Evolutionary conservation across 139 green algal species (phyloP).

Genomic region (Pleodorina starrii): DNA sequence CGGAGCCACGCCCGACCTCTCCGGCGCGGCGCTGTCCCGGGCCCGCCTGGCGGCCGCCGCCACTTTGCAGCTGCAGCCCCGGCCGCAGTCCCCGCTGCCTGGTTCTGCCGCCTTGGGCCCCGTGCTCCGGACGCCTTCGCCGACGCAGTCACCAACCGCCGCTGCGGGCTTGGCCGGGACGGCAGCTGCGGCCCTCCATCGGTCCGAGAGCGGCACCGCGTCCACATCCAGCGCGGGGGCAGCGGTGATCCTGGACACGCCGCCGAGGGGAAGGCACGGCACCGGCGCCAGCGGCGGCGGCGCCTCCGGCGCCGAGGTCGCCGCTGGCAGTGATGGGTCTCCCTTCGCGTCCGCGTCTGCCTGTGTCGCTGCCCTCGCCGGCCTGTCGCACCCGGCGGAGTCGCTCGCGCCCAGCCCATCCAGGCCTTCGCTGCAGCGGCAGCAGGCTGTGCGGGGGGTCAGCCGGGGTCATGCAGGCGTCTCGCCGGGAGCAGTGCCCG

Average conservation of each 20-base stretch:
- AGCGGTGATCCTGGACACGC: neutral
- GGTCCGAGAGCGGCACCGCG: constrained; percentile 8
- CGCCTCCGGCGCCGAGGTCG: neutral
- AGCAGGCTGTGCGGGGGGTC: neutral
- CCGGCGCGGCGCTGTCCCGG: neutral
- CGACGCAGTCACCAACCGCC: neutral
- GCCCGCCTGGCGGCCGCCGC: neutral
- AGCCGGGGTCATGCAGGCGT: neutral
- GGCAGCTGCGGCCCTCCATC: neutral
- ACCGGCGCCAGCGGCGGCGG: neutral
- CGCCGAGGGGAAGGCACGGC: neutral
- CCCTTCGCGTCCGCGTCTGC: neutral
- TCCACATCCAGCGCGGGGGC: neutral
- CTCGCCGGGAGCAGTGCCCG: no score
- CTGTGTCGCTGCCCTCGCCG: no score
- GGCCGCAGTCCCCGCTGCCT: no score
- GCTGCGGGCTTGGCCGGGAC: no score
- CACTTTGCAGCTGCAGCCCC: neutral
- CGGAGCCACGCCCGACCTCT: neutral
- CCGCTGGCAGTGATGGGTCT: neutral
- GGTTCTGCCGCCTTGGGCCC: neutral
- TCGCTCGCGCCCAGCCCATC: no score
- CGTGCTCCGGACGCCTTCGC: neutral
- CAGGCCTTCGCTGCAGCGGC: neutral
- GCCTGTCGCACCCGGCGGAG: no score